Conservation (phyloP, 495 filamentous ascomycete genomes). For the Acidomyces sp. region DNA sequence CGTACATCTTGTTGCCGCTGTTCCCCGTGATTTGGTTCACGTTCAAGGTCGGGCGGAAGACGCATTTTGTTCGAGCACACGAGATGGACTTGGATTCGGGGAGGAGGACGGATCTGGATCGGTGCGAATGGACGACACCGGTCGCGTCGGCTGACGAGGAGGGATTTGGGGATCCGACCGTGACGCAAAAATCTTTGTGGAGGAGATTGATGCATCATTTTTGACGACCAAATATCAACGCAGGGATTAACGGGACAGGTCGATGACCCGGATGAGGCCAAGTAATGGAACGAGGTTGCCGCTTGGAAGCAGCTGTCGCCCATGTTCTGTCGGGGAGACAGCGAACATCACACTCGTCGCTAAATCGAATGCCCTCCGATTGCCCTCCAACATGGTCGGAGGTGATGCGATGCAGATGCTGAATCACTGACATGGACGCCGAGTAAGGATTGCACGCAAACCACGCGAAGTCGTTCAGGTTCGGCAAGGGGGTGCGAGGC, state of each 20-base stretch:
- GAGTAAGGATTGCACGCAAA: no score
- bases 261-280: conserved; percentile 3
- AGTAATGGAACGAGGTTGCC: no score
- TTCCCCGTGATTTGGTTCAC: conserved; percentile 18
- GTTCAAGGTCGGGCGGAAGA: conserved; percentile 15
- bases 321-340: no score
- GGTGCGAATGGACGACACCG: no score
- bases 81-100: conserved; percentile 19
- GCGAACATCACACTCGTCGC: no score
- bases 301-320: no score
- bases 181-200: neutral
- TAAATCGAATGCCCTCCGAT: no score
- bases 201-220: neutral
- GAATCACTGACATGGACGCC: no score
- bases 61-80: conserved; percentile 7
- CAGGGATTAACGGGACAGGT: neutral
- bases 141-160: conserved; percentile 4
- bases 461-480: no score
- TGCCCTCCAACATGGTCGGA: no score
- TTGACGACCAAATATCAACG: neutral
- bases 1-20: conserved; percentile 20
- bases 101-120: conserved; percentile 13
- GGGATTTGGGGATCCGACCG: neutral
- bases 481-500: no score
- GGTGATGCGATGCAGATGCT: no score